A percentile compares a stretch with the other conserved stretches of the same genome.
phyloP scores from a whole-genome alignment of 2,329 filamentous ascomycete species.

The Beauveria sp. region DNA sequence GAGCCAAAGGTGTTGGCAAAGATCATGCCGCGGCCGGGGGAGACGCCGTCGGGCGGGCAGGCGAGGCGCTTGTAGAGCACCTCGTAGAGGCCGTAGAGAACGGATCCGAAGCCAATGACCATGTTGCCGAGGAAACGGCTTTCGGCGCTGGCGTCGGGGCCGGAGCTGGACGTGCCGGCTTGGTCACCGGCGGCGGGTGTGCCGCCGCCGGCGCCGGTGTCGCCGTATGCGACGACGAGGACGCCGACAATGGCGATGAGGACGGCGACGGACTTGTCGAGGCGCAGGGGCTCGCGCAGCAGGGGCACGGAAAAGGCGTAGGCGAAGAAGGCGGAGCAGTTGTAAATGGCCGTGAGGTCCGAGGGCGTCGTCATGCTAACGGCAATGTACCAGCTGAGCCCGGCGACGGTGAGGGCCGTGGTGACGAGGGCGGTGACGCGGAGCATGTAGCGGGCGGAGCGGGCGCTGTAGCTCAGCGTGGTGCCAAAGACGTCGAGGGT shows the following conservation, averaged over 20 bases:
- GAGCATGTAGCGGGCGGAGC: slow-evolving; percentile 61
- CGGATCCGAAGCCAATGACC: slow-evolving; percentile 81
- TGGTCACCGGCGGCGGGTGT: slow-evolving; percentile 34
- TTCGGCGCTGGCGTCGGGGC: slow-evolving; percentile 36
- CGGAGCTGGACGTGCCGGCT: slow-evolving; percentile 25
- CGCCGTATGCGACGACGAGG: slow-evolving; percentile 91
- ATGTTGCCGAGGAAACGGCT: slow-evolving; percentile 78
- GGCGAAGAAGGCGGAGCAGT: slow-evolving; percentile 97
- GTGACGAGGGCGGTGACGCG: slow-evolving; percentile 77
- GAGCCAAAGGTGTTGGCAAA: slow-evolving; percentile 92
- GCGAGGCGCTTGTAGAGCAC: slow-evolving; percentile 91
- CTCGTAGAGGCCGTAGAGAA: slow-evolving; percentile 95
- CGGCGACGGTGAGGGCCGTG: slow-evolving; percentile 78
- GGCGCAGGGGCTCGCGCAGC: slow-evolving; percentile 72
- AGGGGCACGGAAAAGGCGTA: slow-evolving; percentile 94
- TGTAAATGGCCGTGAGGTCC: slow-evolving; percentile 96
- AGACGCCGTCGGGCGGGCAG: slow-evolving; percentile 84
- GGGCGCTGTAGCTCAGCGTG: slow-evolving; percentile 26
- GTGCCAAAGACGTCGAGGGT: slow-evolving; percentile 57
- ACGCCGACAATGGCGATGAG: slow-evolving; percentile 82
- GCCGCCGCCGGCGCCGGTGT: slow-evolving; percentile 41
- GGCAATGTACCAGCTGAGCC: slow-evolving; percentile 90
- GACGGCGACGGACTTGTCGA: slow-evolving; percentile 82
- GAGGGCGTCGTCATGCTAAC: slow-evolving; percentile 88
- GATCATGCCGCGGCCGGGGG: slow-evolving; percentile 81